Conservation (phyloP, 257 asterid species). For the Coffea canephora region DNA sequence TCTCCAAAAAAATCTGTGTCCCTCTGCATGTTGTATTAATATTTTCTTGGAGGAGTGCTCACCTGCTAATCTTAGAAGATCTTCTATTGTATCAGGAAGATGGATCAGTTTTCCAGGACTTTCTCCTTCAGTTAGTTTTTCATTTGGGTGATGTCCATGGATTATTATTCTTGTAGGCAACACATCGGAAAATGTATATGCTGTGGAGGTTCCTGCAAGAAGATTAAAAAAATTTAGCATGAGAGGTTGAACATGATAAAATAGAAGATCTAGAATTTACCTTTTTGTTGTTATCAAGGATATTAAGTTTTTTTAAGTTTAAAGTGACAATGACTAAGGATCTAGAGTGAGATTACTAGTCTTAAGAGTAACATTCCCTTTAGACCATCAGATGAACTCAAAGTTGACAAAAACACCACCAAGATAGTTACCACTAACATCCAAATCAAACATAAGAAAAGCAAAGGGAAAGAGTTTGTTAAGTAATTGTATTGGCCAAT, state of each 20-base stretch:
- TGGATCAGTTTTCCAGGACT: slow-evolving; percentile 69
- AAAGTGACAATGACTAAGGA: neutral
- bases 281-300: neutral
- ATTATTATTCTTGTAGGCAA: slow-evolving; percentile 64
- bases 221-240: slow-evolving; percentile 4
- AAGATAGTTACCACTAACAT: neutral
- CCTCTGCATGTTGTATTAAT: neutral
- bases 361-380: neutral
- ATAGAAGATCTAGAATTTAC: neutral
- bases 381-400: neutral
- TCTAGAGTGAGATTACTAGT: neutral
- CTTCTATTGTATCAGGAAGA: slow-evolving; percentile 76
- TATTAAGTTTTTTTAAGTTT: neutral
- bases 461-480: neutral
- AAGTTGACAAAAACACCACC: neutral
- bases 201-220: slow-evolving; percentile 42
- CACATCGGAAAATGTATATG: slow-evolving; percentile 24
- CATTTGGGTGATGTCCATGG: slow-evolving; percentile 83
- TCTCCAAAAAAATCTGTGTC: neutral
- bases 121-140: slow-evolving; percentile 44
- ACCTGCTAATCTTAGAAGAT: slow-evolving; percentile 75
- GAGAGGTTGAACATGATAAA: slow-evolving; percentile 1
- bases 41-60: slow-evolving; percentile 11
- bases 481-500: neutral
- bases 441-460: neutral